Base-by-base conservation (phyloP, 108 stramenopile species). In the Cyclotella baltica region DNA sequence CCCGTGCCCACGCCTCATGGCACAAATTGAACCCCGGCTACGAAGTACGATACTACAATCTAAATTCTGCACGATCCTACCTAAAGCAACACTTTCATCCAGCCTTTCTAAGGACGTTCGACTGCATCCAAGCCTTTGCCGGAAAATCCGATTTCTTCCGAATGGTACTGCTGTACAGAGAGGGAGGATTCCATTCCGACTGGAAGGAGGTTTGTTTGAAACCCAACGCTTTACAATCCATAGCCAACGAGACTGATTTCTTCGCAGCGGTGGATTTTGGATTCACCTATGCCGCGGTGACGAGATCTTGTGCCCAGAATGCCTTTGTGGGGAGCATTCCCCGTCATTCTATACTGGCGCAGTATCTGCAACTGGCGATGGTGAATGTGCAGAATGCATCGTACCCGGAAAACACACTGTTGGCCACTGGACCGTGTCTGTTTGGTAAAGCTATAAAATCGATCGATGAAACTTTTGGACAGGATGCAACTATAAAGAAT, bases 71-170 rank as follows among this genome's bases (percentile, higher is more conserved):
- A 28, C 47, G 68, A 8, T 2, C 9, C 4, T 69, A 69, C 28
- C 30, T 69, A 3, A 6, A 4, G 30, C 15, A 20, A 30, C 30
- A 69, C 30, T 69, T 69, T 30, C 47, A 69, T 52, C 68, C 68
- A 6, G 28, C 46, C 28, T 69, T 69, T 52, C 25, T 69, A 3
- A n/a, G 68, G 18, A 51, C 68, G 10, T 69, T 69, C 27, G 68
- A 69, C 46, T 69, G 68, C 68, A 35, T 69, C 25, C 27, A 69
- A 56, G 70, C 70, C 52, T 71, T 71, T 23, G 52, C 70, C 2
- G 36, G 37, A 5, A 71, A 64, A 38, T 36, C 63, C 19, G 63
- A 64, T 20, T 64, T 64, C 19, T 64, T 64, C 36, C 63, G 63
- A 3, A 36, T 64, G 37, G 38, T 37, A 18, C 19, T 64, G 22